Base-by-base conservation (phyloP, 176 grass and related monocot genomes). In the Aegilops tauschii region DNA sequence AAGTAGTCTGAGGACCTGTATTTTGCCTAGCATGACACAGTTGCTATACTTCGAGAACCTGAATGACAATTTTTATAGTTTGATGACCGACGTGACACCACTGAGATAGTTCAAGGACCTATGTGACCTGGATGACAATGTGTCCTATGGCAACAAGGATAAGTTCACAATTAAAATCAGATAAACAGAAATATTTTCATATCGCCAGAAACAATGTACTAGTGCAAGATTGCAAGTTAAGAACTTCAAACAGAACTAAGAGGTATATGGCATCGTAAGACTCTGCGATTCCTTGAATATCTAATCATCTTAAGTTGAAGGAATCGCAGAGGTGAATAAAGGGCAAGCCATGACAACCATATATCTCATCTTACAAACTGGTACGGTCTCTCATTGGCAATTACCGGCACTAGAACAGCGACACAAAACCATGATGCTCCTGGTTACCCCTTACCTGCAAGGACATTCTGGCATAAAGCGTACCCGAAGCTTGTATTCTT, bases 61-160 rank as follows among this genome's bases (percentile, higher is more conserved):
- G 37, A 39, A 39, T 39, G 37, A 39, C 37, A 39, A 2, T 8
- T 39, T 39, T 39, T 39, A 39, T 39, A 39, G 37, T 39, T 39
- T 39, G 37, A 39, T 8, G 8, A 9, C 37, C 37, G 2, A 39
- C 1, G 8, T 39, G 37, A 39, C 37, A 39, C 37, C 37, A 39
- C 8, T 39, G 1, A 39, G 9, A 39, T 39, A 39, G 37, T 39
- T 39, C 0, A 39, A 39, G 37, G 37, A 39, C 37, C 37, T 39
- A 39, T 9, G 37, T 39, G 8, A 9, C 37, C 7, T 39, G 8
- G 37, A 39, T 39, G 37, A 39, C 37, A 39, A 94, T 75, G 82
- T 65, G 85, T 91, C 92, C 92, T 97, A 84, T 83, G 77, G 29
- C 31, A 85, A 61, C 79, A 83, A 35, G 80, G 65, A 71, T 21